Percentiles rank a stretch among this genome's conserved stretches.
Conservation (phyloP, 371 early-diverging fungal species). For the Saksenaea oblongispora region DNA sequence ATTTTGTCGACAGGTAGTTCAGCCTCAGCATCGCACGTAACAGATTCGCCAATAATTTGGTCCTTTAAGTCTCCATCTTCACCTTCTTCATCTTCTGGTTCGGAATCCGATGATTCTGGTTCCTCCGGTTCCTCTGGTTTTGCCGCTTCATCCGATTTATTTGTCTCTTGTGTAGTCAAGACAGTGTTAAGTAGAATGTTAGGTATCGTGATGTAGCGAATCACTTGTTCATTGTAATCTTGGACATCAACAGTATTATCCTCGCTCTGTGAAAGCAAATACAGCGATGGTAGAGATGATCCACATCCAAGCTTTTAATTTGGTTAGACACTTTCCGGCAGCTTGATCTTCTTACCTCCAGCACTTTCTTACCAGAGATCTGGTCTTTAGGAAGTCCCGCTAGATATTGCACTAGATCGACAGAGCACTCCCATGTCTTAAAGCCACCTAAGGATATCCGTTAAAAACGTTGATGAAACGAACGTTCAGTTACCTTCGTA, state of each 20-base stretch:
- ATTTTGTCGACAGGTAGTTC: slow-evolving; percentile 48
- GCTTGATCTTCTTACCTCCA: slow-evolving; percentile 53
- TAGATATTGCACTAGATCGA: slow-evolving; percentile 80
- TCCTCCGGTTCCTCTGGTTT: slow-evolving; percentile 22
- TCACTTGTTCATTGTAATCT: slow-evolving; percentile 90
- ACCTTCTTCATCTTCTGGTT: slow-evolving; percentile 48
- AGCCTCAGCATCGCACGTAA: slow-evolving; percentile 51
- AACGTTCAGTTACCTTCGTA: slow-evolving; percentile 70
- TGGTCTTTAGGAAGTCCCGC: slow-evolving; percentile 38
- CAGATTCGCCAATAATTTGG: slow-evolving; percentile 42
- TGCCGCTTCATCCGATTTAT: slow-evolving; percentile 19
- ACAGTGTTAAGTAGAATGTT: slow-evolving; percentile 84
- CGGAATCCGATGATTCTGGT: slow-evolving; percentile 2
- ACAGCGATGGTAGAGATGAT: slow-evolving; percentile 84
- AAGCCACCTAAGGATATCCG: slow-evolving; percentile 64
- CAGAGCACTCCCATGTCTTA: slow-evolving; percentile 95
- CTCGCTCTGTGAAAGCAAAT: slow-evolving; percentile 55
- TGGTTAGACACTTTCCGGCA: not conserved
- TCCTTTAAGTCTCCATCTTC: slow-evolving; percentile 58
- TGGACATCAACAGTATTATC: slow-evolving; percentile 78
- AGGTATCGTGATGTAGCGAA: slow-evolving; percentile 86
- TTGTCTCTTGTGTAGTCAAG: slow-evolving; percentile 31
- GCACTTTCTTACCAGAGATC: slow-evolving; percentile 54
- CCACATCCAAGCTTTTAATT: slow-evolving; percentile 86
- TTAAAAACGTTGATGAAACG: not conserved